Conservation (phyloP, 2,329 filamentous ascomycete genomes). For the Albophoma yamanashiensis region DNA sequence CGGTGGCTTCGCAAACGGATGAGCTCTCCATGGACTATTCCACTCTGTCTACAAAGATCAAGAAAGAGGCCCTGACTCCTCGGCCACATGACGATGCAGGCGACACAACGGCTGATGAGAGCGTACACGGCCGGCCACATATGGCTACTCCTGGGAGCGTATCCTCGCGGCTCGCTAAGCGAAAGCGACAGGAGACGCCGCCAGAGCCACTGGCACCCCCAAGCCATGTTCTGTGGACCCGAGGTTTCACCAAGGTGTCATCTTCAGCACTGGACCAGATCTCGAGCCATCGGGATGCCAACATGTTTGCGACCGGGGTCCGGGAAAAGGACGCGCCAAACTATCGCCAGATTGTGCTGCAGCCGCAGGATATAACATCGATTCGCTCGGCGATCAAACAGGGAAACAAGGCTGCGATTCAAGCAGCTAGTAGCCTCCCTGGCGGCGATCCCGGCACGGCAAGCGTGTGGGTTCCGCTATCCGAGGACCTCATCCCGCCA, state of each 20-base stretch:
- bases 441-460: conserved; percentile 46
- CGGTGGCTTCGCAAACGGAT: conserved; percentile 34
- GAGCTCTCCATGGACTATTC: conserved; percentile 35
- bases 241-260: conserved; percentile 64
- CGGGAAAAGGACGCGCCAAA: conserved; percentile 67
- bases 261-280: conserved; percentile 67
- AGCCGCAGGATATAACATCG: conserved; percentile 67
- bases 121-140: conserved; percentile 27
- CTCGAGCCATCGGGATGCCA: conserved; percentile 64
- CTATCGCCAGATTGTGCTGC: conserved; percentile 62
- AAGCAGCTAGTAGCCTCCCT: conserved; percentile 49
- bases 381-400: conserved; percentile 68
- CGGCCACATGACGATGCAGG: conserved; percentile 41
- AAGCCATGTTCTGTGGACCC: conserved; percentile 63
- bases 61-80: conserved; percentile 49
- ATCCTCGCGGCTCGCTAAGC: conserved; percentile 34
- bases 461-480: conserved; percentile 55
- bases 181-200: conserved; percentile 45
- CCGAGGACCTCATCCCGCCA: conserved; percentile 70
- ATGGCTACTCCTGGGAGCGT: conserved; percentile 25
- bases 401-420: conserved; percentile 54
- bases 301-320: conserved; percentile 67
- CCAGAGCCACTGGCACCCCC: conserved; percentile 41
- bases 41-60: conserved; percentile 33
- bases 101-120: conserved; percentile 46